phyloP scores from a whole-genome alignment of 345 rosid species.

The Syzygium grande region DNA sequence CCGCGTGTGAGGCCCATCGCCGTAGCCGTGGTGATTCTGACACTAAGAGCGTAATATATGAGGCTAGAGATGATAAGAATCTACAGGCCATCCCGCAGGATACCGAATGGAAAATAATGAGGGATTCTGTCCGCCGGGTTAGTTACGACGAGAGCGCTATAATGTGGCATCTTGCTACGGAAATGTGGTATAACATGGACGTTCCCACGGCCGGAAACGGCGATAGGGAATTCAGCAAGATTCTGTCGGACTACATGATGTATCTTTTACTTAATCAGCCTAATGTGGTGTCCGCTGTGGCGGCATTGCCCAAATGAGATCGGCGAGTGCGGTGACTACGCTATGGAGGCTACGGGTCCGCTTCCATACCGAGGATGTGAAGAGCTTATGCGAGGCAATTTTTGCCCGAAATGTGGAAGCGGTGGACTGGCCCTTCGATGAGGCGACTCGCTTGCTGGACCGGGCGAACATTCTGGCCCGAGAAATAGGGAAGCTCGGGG shows the following conservation, averaged over 20 bases:
- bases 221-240: background rate
- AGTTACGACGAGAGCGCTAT: background rate
- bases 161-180: background rate
- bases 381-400: rapidly evolving
- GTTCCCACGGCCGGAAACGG: background rate
- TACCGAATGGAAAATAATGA: too few species aligned
- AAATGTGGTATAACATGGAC: background rate
- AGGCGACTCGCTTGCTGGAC: rapidly evolving
- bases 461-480: rapidly evolving
- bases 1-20: too few species aligned
- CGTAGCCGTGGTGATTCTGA: too few species aligned
- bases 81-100: too few species aligned
- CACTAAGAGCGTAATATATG: too few species aligned
- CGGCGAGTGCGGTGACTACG: too few species aligned
- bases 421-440: too few species aligned
- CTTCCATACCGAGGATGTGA: rapidly evolving
- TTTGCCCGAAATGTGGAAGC: too few species aligned
- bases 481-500: background rate
- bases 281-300: background rate
- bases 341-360: rapidly evolving
- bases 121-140: too few species aligned
- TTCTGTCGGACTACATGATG: background rate
- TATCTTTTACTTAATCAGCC: background rate
- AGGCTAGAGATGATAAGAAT: too few species aligned
- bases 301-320: background rate